A percentile compares a stretch with the other conserved stretches of the same genome.
Evolutionary conservation across 306 rosid species (phyloP).

Genomic region (Castanea sativa): DNA sequence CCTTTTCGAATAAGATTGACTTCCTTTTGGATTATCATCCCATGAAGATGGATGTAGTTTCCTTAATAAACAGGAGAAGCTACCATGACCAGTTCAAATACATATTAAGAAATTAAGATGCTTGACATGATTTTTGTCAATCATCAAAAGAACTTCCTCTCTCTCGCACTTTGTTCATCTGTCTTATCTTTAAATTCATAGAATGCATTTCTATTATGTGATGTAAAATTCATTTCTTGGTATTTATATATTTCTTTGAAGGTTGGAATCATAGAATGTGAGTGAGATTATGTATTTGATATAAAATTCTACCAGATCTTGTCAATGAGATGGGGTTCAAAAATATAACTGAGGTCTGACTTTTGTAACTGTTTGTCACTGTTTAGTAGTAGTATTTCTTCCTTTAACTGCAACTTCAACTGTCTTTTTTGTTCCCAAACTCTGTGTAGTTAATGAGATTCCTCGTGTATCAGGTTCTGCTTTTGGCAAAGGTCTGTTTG

Average conservation of each 20-base stretch:
- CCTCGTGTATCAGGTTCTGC: slow-evolving; percentile 38
- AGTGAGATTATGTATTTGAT: background rate
- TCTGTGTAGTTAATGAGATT: background rate
- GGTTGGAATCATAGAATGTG: background rate
- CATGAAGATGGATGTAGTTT: background rate
- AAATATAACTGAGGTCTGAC: background rate
- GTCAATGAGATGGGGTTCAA: background rate
- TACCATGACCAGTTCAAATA: background rate
- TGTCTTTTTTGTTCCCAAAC: background rate
- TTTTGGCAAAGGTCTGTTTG: slow-evolving; percentile 25
- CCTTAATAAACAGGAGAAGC: background rate
- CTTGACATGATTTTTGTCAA: background rate
- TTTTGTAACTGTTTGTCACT: background rate
- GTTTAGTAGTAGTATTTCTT: background rate
- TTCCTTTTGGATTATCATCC: background rate
- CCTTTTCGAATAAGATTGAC: background rate
- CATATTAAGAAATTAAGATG: background rate
- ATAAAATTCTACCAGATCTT: background rate
- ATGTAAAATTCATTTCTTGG: background rate
- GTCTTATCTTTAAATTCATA: background rate
- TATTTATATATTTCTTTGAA: background rate
- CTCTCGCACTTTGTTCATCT: background rate
- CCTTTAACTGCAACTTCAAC: background rate
- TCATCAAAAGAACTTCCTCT: background rate
- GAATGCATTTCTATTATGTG: background rate